These are phyloP conservation scores for Cordyceps cicadae DNA, from an alignment of 2,329 filamentous ascomycete genomes.

Conservation along the genomic window DNA sequence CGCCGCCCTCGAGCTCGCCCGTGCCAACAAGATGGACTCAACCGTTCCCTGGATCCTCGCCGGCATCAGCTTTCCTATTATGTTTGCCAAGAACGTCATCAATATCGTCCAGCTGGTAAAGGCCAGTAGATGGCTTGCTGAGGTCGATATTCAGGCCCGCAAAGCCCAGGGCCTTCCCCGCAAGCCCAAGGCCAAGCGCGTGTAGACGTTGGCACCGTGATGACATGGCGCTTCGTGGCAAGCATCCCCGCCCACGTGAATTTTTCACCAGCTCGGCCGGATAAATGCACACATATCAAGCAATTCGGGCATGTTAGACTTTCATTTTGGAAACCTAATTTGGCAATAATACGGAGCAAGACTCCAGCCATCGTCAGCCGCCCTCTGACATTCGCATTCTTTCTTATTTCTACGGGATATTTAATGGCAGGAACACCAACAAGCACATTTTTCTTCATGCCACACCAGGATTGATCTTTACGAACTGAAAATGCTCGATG, in stretches of 20 bases:
- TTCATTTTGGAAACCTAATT: not conserved
- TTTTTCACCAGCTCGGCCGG: not conserved
- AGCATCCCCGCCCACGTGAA: not conserved
- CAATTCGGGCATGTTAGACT: not conserved
- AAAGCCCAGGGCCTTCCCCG: slow-evolving; percentile 44
- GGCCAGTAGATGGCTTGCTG: slow-evolving; percentile 83
- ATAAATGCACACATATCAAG: not conserved
- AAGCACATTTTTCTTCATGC: not conserved
- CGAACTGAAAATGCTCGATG: not conserved
- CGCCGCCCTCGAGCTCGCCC: slow-evolving; percentile 82
- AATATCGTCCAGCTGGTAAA: slow-evolving; percentile 92
- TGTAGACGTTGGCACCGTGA: not conserved
- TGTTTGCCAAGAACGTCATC: slow-evolving; percentile 86
- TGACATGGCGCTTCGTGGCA: not conserved
- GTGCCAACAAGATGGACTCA: slow-evolving; percentile 87
- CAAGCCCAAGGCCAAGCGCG: slow-evolving; percentile 24
- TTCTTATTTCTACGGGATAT: not conserved
- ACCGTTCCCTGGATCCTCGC: slow-evolving; percentile 63
- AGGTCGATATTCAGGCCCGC: slow-evolving; percentile 71
- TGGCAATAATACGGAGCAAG: slow-evolving; percentile 6
- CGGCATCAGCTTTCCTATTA: slow-evolving; percentile 72
- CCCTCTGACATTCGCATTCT: slow-evolving; percentile 3
- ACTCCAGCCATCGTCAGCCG: slow-evolving; percentile 7
- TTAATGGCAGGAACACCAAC: not conserved
- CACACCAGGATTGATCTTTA: not conserved